A percentile compares a stretch with the other conserved stretches of the same genome.
Conservation (phyloP, 2,329 filamentous ascomycete genomes). For the Paecilomyces sp. region DNA sequence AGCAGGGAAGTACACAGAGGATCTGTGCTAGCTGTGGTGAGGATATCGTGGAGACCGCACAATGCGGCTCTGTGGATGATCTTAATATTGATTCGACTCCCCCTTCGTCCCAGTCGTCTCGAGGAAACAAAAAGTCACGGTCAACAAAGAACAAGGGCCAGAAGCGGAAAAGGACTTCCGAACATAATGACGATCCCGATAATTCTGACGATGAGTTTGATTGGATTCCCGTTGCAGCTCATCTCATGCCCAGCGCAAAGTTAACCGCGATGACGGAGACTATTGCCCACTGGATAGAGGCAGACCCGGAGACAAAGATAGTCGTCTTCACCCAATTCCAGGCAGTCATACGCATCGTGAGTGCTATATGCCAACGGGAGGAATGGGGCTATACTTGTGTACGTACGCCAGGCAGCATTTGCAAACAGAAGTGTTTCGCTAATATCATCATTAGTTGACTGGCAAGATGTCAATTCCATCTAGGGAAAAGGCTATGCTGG, state of each 20-base stretch:
- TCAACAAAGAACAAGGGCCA: constrained; percentile 1
- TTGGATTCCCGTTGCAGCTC: constrained; percentile 17
- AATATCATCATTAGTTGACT: constrained; percentile 28
- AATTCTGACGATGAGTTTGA: constrained; percentile 16
- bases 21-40: constrained; percentile 11
- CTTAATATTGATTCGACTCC: neutral
- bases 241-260: constrained; percentile 33
- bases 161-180: neutral
- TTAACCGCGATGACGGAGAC: constrained; percentile 25
- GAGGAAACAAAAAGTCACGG: constrained; percentile 1
- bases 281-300: constrained; percentile 33
- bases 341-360: constrained; percentile 46
- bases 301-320: constrained; percentile 46
- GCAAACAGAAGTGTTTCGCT: neutral
- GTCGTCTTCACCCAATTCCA: constrained; percentile 56
- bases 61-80: neutral
- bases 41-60: constrained; percentile 6
- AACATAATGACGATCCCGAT: constrained; percentile 10
- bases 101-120: neutral
- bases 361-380: constrained; percentile 43
- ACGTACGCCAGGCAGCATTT: neutral
- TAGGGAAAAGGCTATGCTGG: constrained; percentile 40
- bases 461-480: constrained; percentile 41
- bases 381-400: constrained; percentile 27
- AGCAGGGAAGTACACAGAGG: constrained; percentile 20